Conservation (phyloP, 1,284 basidiomycete genomes). For the Ceratobasidium sp. region DNA sequence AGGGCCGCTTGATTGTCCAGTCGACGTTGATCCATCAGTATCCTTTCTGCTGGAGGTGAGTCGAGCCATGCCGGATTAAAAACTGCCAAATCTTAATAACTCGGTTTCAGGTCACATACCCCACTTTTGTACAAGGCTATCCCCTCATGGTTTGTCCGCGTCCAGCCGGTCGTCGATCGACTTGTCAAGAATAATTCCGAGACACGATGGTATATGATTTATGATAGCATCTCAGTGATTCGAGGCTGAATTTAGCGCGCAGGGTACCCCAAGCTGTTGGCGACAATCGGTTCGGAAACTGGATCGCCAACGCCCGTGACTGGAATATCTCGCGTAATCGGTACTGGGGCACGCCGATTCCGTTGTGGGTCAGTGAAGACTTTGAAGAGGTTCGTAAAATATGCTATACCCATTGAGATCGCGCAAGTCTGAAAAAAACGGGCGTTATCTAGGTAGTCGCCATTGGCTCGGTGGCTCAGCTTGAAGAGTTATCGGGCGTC, state of each 20-base stretch:
- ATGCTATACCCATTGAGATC: background rate
- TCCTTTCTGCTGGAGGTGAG: conserved; percentile 96
- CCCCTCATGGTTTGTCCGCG: conserved; percentile 96
- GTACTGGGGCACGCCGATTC: conserved; percentile 99
- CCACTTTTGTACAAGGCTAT: conserved; percentile 97
- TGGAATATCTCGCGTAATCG: conserved; percentile 99
- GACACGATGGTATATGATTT: conserved; percentile 81
- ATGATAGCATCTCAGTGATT: too few species aligned
- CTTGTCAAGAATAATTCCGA: conserved; percentile 92
- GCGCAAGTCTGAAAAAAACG: too few species aligned
- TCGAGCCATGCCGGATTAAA: conserved; percentile 16
- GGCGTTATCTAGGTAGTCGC: too few species aligned
- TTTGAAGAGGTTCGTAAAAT: conserved; percentile 78
- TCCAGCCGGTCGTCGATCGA: conserved; percentile 86
- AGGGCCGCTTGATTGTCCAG: conserved; percentile 91
- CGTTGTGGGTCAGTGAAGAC: conserved; percentile 96
- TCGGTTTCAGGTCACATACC: conserved; percentile 82
- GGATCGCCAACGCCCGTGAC: conserved; percentile 97
- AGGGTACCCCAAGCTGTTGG: conserved; percentile 94
- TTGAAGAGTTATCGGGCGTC: conserved; percentile 90
- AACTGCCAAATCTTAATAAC: background rate
- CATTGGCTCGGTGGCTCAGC: conserved; percentile 89
- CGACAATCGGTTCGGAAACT: conserved; percentile 95
- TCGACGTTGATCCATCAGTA: conserved; percentile 92
- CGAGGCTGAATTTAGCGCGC: too few species aligned